A percentile compares a stretch with the other conserved stretches of the same genome.
phyloP scores from a whole-genome alignment of 1,284 basidiomycete genomes.

The Neolentinus lepideus region DNA sequence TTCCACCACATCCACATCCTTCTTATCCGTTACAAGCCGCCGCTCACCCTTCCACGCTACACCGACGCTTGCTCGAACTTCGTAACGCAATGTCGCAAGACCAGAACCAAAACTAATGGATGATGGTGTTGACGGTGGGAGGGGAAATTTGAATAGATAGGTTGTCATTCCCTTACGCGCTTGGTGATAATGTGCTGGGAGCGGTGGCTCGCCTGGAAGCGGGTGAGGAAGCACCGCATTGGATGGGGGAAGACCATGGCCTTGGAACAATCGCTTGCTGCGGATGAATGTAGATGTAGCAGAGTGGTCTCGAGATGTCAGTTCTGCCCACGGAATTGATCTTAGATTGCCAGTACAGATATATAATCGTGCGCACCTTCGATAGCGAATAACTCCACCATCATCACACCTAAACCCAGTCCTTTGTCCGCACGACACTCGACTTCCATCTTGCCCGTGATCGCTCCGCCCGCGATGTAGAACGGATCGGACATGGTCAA shows the following conservation, averaged over 20 bases:
- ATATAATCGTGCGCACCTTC: slow-evolving; percentile 43
- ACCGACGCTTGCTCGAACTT: slow-evolving; percentile 60
- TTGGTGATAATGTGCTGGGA: slow-evolving; percentile 57
- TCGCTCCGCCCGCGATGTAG: slow-evolving; percentile 54
- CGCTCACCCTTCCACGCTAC: slow-evolving; percentile 69
- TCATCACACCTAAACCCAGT: slow-evolving; percentile 63
- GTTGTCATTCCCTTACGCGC: slow-evolving; percentile 65
- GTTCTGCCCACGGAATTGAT: slow-evolving; percentile 33
- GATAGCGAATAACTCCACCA: slow-evolving; percentile 66
- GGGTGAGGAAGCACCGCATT: slow-evolving; percentile 64
- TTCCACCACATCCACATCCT: slow-evolving; percentile 60
- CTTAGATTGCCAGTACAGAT: slow-evolving; percentile 3
- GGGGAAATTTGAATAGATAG: slow-evolving; percentile 65
- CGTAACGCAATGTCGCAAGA: slow-evolving; percentile 60
- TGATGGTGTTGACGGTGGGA: slow-evolving; percentile 58
- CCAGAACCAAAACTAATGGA: slow-evolving; percentile 63
- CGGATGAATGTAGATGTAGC: slow-evolving; percentile 71
- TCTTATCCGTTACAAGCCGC: slow-evolving; percentile 52
- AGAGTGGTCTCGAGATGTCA: slow-evolving; percentile 68
- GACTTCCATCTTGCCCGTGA: slow-evolving; percentile 69
- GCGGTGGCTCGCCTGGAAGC: slow-evolving; percentile 40
- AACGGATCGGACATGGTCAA: slow-evolving; percentile 47
- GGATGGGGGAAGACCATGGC: slow-evolving; percentile 70
- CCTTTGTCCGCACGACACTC: slow-evolving; percentile 69
- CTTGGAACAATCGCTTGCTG: slow-evolving; percentile 63